Conservation (phyloP, 108 stramenopile species). For the Conticribra guillardii region DNA sequence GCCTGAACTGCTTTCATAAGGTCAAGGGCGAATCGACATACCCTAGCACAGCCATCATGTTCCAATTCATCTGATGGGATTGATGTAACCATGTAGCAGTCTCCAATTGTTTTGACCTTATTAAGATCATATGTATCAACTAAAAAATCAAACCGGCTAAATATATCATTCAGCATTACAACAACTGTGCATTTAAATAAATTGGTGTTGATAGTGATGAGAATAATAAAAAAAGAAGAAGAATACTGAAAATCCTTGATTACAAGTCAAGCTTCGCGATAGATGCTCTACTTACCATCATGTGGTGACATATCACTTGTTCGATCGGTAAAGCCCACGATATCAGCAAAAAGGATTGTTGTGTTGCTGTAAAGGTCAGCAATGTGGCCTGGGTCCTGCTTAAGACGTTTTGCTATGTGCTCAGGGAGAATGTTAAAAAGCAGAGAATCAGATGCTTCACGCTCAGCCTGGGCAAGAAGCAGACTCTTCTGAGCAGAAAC, state of each 20-base stretch:
- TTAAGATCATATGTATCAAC: slow-evolving; percentile 54
- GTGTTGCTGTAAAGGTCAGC: slow-evolving; percentile 64
- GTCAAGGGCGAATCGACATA: slow-evolving; percentile 61
- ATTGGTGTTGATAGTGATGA: too few relatives aligned
- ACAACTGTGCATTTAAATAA: slow-evolving; percentile 42
- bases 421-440: slow-evolving; percentile 49
- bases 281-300: slow-evolving; percentile 16
- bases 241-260: too few relatives aligned
- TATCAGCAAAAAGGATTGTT: slow-evolving; percentile 64
- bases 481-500: slow-evolving; percentile 36
- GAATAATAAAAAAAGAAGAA: too few relatives aligned
- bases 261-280: too few relatives aligned
- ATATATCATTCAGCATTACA: slow-evolving; percentile 53
- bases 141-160: slow-evolving; percentile 52
- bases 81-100: slow-evolving; percentile 64
- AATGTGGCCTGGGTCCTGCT: slow-evolving; percentile 53
- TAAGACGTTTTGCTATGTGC: slow-evolving; percentile 49
- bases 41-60: slow-evolving; percentile 47
- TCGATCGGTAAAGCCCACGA: slow-evolving; percentile 61
- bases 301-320: slow-evolving; percentile 46
- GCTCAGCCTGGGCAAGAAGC: slow-evolving; percentile 36
- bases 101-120: slow-evolving; percentile 64
- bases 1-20: slow-evolving; percentile 41
- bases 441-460: slow-evolving; percentile 37
- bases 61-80: slow-evolving; percentile 44